Conservation (phyloP, 345 rosid species). For the Angophora floribunda region DNA sequence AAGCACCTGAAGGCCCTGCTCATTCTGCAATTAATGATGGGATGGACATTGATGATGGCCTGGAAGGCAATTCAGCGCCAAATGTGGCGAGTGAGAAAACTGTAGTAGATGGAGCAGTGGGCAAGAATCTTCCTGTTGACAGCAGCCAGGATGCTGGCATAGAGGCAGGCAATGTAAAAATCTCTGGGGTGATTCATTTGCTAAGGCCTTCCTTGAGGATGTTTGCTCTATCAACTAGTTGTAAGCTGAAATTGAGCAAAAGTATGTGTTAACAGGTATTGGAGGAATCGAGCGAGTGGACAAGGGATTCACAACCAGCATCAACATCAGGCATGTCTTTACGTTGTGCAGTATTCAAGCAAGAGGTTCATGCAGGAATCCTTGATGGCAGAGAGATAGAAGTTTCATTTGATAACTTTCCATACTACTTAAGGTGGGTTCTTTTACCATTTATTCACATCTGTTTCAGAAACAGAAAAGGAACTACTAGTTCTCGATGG, state of each 20-base stretch:
- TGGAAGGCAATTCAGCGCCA: slow-evolving; percentile 50
- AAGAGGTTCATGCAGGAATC: slow-evolving; percentile 60
- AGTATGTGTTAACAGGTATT: slow-evolving; percentile 66
- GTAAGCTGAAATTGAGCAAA: slow-evolving; percentile 58
- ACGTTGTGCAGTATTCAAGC: slow-evolving; percentile 49
- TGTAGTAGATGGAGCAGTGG: slow-evolving; percentile 37
- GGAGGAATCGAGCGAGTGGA: slow-evolving; percentile 61
- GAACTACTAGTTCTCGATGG: background rate
- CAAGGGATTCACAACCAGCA: slow-evolving; percentile 52
- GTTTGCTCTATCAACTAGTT: slow-evolving; percentile 48
- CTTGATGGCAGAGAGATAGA: slow-evolving; percentile 62
- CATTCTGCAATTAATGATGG: slow-evolving; percentile 43
- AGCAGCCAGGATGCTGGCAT: slow-evolving; percentile 48
- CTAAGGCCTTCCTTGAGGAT: slow-evolving; percentile 52
- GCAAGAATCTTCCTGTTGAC: slow-evolving; percentile 38
- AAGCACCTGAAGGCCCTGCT: slow-evolving; percentile 34
- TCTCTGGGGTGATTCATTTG: slow-evolving; percentile 63
- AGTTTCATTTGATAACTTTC: slow-evolving; percentile 76
- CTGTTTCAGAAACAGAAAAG: background rate
- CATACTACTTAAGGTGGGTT: slow-evolving; percentile 74
- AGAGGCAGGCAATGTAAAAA: slow-evolving; percentile 68
- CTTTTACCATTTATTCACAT: background rate
- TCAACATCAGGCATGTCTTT: slow-evolving; percentile 48
- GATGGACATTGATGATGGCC: slow-evolving; percentile 41
- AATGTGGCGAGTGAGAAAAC: slow-evolving; percentile 44